Conservation (phyloP, 1,139 yeast species). For the Pichia sp. region DNA sequence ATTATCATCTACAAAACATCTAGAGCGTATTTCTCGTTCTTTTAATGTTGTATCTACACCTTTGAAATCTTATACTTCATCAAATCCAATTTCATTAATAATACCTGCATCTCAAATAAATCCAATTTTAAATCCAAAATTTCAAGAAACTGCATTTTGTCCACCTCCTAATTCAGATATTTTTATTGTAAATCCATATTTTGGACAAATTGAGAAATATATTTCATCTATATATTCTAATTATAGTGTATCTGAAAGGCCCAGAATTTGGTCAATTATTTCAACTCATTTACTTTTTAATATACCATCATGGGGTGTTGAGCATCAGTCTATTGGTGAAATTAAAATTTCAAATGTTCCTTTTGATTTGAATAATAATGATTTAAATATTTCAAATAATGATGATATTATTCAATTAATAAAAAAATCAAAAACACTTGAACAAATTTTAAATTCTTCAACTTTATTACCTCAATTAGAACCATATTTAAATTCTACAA, state of each 20-base stretch:
- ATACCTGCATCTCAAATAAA: slow-evolving; percentile 12
- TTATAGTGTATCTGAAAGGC: slow-evolving; percentile 29
- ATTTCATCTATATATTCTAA: background rate
- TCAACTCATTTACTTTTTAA: slow-evolving; percentile 41
- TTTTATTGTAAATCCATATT: slow-evolving; percentile 44
- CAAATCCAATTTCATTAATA: slow-evolving; percentile 4
- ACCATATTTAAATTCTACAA: slow-evolving; percentile 1
- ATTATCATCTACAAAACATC: slow-evolving; percentile 2
- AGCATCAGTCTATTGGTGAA: slow-evolving; percentile 41
- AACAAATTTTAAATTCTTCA: slow-evolving; percentile 26
- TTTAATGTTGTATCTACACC: background rate
- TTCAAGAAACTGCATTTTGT: background rate
- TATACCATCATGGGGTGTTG: slow-evolving; percentile 33
- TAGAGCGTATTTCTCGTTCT: background rate
- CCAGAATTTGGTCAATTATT: slow-evolving; percentile 41
- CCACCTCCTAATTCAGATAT: slow-evolving; percentile 33
- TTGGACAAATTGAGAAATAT: slow-evolving; percentile 38
- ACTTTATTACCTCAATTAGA: slow-evolving; percentile 10
- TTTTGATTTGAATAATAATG: too few species aligned
- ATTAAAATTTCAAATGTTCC: slow-evolving; percentile 16
- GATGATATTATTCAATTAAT: slow-evolving; percentile 33
- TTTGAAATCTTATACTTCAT: background rate
- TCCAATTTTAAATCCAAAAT: slow-evolving; percentile 3
- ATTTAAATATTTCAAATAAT: too few species aligned
- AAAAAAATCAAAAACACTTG: slow-evolving; percentile 20